Percentiles rank a stretch among this genome's conserved stretches.
Evolutionary conservation across 768 basidiomycete species (phyloP).

Genomic region (Lactarius psammicola): DNA sequence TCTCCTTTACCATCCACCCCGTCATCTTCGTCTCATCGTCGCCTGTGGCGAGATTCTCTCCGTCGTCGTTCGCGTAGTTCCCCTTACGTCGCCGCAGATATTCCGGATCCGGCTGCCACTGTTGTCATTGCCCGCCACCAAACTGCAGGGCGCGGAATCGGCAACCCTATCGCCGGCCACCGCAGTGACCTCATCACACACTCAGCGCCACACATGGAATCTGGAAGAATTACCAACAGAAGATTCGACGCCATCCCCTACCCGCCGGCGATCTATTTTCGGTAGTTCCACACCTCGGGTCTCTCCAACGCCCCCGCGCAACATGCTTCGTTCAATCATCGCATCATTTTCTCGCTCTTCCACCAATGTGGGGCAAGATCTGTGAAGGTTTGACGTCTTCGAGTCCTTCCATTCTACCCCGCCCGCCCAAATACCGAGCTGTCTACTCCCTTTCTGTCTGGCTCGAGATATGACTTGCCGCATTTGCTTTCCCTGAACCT

Average conservation of each 20-base stretch:
- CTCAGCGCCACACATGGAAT: constrained; percentile 1
- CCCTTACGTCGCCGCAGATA: constrained; percentile 17
- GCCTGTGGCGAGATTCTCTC: constrained; percentile 15
- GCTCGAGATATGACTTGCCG: background rate
- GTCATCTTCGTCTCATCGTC: constrained; percentile 15
- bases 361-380: constrained; percentile 3
- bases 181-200: background rate
- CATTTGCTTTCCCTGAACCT: constrained; percentile 6
- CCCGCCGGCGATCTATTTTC: constrained; percentile 2
- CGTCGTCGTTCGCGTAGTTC: constrained; percentile 26
- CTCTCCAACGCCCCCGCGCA: constrained; percentile 14
- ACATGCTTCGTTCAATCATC: constrained; percentile 23
- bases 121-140: background rate
- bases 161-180: background rate
- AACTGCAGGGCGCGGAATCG: background rate
- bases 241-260: constrained; percentile 3
- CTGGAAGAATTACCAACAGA: background rate
- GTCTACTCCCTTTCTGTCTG: constrained; percentile 10
- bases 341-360: constrained; percentile 23
- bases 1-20: constrained; percentile 8
- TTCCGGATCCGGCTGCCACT: background rate
- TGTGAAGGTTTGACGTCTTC: background rate
- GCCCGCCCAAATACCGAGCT: constrained; percentile 1
- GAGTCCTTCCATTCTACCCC: background rate
- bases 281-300: background rate